A percentile compares a stretch with the other conserved stretches of the same genome.
phyloP scores from a whole-genome alignment of 768 basidiomycete species.

The Gloeophyllum trabeum region DNA sequence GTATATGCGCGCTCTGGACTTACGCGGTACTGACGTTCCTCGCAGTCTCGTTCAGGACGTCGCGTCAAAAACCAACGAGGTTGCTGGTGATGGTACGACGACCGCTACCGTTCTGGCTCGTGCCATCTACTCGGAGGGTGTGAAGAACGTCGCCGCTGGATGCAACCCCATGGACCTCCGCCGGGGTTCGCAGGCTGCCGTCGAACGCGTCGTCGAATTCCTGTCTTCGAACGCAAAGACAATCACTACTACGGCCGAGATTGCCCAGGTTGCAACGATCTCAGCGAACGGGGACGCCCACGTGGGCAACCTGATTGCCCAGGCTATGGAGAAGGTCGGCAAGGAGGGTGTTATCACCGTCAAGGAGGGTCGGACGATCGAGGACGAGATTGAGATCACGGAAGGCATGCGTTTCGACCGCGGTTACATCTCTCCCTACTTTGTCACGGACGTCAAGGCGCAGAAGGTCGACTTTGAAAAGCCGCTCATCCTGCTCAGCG shows the following conservation, averaged over 20 bases:
- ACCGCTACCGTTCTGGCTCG: slow-evolving; percentile 95
- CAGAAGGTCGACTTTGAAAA: slow-evolving; percentile 98
- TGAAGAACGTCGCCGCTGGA: slow-evolving; percentile 97
- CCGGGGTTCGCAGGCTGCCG: slow-evolving; percentile 93
- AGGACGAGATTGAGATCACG: slow-evolving; percentile 98
- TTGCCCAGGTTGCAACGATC: slow-evolving; percentile 91
- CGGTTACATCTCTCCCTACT: slow-evolving; percentile 96
- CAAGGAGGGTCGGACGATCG: slow-evolving; percentile 96
- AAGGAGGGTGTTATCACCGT: slow-evolving; percentile 99
- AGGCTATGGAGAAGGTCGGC: slow-evolving; percentile 99
- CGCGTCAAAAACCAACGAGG: slow-evolving; percentile 92
- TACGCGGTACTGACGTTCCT: slow-evolving; percentile 3
- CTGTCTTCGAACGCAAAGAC: slow-evolving; percentile 82
- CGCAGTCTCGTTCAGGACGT: slow-evolving; percentile 87
- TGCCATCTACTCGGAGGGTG: slow-evolving; percentile 96
- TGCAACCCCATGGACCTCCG: slow-evolving; percentile 99
- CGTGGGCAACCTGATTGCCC: slow-evolving; percentile 89
- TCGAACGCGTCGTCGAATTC: slow-evolving; percentile 84
- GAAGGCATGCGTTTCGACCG: slow-evolving; percentile 99
- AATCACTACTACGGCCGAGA: slow-evolving; percentile 95
- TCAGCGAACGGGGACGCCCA: slow-evolving; percentile 70
- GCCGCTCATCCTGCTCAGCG: slow-evolving; percentile 83
- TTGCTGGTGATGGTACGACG: slow-evolving; percentile 96
- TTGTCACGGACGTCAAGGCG: slow-evolving; percentile 94
- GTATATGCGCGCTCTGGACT: slow-evolving; percentile 13